Evolutionary conservation across 2,329 filamentous ascomycete species (phyloP), one percentile per base, ranked within the genome.

Genomic region (Paracamarosporium sp.): DNA sequence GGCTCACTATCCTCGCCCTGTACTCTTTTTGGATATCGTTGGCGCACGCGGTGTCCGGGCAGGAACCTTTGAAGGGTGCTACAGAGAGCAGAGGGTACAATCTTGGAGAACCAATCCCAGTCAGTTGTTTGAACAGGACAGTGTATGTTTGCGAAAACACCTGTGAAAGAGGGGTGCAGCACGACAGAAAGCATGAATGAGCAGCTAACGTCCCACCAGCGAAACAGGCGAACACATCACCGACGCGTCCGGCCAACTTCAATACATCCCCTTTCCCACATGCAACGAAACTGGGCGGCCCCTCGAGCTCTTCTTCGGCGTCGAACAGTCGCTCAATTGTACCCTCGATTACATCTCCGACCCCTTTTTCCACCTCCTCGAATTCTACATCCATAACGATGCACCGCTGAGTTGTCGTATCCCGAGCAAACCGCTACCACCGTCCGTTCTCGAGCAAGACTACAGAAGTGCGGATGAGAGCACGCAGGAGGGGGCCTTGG

Each of bases 311-410:
- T 85, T 87, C 76, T 98, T 97, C 80, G 93, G 93, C 75, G 79
- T 90, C 65, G 91, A 94, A 20, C 30, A 35, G 12, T 48, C 45
- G 5, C 79, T 92, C 66, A 94, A 94, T 80, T 95, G 91, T 82
- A 95, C 91, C 54, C 88, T 95, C 68, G 82, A 89, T 72, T 85
- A 91, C 78, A 83, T 94, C 68, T 84, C 85, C 69, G 91, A 94
- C 74, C 86, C 90, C 38, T 90, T 93, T 83, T 95, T 92, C 83
- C 91, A 95, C 79, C 66, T 94, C 50, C 89, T 94, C 80, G 91
- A 98, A 80, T 98, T 97, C 84, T 98, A 98, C 84, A 89, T 98
- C 76, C 95, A 98, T 83, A 93, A 90, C 81, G 95, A 99, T 79
- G 93, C 93, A 17, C 95, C 95, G 9, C 84, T 98, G 48, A 88